Base-by-base conservation (phyloP, 1,284 basidiomycete genomes). In the Gomphus bonarii region DNA sequence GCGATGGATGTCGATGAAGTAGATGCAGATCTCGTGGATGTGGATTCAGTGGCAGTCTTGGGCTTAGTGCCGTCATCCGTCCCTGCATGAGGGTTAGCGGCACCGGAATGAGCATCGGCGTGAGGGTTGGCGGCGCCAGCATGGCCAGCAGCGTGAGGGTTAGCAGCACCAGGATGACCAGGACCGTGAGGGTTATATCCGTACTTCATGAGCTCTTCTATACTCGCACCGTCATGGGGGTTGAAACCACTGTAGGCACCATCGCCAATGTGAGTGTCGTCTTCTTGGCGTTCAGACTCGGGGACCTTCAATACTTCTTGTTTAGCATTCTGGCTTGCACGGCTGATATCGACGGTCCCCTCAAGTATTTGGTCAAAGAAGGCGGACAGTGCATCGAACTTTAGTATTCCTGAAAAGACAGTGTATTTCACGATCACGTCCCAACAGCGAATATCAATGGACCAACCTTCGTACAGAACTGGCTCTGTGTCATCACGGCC, bases 321-420 rank as follows among this genome's bases (percentile, higher is more conserved):
- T 31, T 58, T 48, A 12, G 50, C 58, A 20, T 54, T 36, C 20
- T 40, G 25, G 14, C 35, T 43, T 5, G 52, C 46, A 22, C 38
- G 54, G 43, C 50, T 68, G 54, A 86, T 72, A 62, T 85, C 78
- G 0, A 73, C 80, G 8, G 81, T 79, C 50, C 84, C 85, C 60
- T 84, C 81, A 28, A 85, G 64, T 42, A 88, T 72, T 0, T 82
- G 79, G 61, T 80, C 79, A 65, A 88, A 81, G 71, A 85, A 87
- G 61, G 80, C 79, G 52, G 79, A 75, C 48, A 89, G 70, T 1
- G 82, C 74, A 52, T 85, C 82, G 57, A 78, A 72, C 68, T 88
- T 88, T 63, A 72, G 76, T 54, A 76, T 68, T 51, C 85, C 85
- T 88, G 55, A 3, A 16, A 30, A 18, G 2, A 25, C 33, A 42